A percentile compares a stretch with the other conserved stretches of the same genome.
phyloP scores from a whole-genome alignment of 1,284 basidiomycete species.

The Microbotryum scabiosae region DNA sequence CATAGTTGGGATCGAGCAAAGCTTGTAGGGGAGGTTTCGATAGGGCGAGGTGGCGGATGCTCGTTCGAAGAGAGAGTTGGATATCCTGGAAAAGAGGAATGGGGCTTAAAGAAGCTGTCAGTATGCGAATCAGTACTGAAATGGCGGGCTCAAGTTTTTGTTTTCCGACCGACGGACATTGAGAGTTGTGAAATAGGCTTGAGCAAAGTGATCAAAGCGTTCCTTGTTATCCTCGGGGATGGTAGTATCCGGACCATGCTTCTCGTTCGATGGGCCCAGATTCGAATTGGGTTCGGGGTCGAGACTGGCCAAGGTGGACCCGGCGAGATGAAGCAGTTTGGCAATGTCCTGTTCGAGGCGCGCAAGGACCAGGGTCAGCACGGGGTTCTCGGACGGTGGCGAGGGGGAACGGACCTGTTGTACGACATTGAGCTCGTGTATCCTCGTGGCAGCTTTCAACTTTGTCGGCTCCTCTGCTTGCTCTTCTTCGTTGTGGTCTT shows the following conservation, averaged over 20 bases:
- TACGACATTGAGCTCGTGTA: too few species aligned
- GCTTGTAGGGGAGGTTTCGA: constrained; percentile 12
- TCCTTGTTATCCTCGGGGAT: constrained; percentile 6
- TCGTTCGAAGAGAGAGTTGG: constrained; percentile 26
- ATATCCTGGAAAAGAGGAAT: constrained; percentile 15
- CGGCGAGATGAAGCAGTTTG: constrained; percentile 24
- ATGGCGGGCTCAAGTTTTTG: neutral
- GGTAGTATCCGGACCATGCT: neutral
- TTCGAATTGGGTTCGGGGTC: constrained; percentile 17
- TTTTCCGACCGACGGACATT: constrained; percentile 16
- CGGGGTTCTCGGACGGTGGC: neutral
- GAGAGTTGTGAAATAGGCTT: constrained; percentile 23
- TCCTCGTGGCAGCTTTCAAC: too few species aligned
- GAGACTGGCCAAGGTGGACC: constrained; percentile 24
- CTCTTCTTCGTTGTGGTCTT: too few species aligned
- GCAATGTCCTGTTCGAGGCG: constrained; percentile 19
- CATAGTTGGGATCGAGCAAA: constrained; percentile 20
- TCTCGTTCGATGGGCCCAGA: neutral
- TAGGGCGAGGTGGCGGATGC: constrained; percentile 25
- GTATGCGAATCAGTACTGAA: too few species aligned
- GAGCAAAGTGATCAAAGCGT: constrained; percentile 22
- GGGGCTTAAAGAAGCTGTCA: neutral
- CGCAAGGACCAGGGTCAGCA: neutral
- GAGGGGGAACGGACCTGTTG: neutral
- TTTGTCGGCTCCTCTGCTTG: too few species aligned